A percentile compares a stretch with the other conserved stretches of the same genome.
Conservation (phyloP, 176 grass and related monocot species). For the Ampelocalamus luodianensis region DNA sequence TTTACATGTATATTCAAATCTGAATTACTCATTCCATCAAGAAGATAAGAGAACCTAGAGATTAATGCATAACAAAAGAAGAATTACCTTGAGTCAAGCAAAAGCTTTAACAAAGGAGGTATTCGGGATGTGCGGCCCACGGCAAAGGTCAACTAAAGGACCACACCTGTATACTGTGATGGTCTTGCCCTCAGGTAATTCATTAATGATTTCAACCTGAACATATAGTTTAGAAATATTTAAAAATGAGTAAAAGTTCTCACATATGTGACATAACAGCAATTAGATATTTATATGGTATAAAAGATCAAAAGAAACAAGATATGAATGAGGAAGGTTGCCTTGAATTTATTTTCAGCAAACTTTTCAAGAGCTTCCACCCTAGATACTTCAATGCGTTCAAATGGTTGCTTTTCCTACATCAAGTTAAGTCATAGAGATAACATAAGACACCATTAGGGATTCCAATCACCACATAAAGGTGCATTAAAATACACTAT, state of each 20-base stretch:
- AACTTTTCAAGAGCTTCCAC: conserved; percentile 91
- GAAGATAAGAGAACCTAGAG: neutral
- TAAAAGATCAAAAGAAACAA: conserved; percentile 17
- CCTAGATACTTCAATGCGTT: conserved; percentile 95
- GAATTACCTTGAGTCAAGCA: conserved; percentile 84
- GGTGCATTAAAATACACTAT: neutral
- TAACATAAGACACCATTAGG: neutral
- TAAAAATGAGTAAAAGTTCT: neutral
- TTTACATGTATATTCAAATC: conserved; percentile 43
- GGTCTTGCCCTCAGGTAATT: conserved; percentile 93
- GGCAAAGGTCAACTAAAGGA: conserved; percentile 95
- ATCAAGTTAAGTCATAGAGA: conserved; percentile 33
- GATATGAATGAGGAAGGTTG: conserved; percentile 10
- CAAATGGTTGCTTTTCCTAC: conserved; percentile 96
- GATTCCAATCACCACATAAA: neutral
- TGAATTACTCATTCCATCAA: conserved; percentile 35
- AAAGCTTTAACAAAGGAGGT: conserved; percentile 99
- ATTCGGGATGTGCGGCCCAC: conserved; percentile 96
- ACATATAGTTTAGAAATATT: conserved; percentile 39
- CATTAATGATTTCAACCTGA: conserved; percentile 97
- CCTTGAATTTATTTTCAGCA: conserved; percentile 88
- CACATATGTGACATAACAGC: neutral
- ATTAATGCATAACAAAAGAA: conserved; percentile 38
- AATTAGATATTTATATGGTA: conserved; percentile 22
- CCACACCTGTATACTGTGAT: conserved; percentile 98